Evolutionary conservation across 1,139 yeast genomes (phyloP), one percentile per base, ranked within the genome.

Genomic region (Suhomyces maxii): DNA sequence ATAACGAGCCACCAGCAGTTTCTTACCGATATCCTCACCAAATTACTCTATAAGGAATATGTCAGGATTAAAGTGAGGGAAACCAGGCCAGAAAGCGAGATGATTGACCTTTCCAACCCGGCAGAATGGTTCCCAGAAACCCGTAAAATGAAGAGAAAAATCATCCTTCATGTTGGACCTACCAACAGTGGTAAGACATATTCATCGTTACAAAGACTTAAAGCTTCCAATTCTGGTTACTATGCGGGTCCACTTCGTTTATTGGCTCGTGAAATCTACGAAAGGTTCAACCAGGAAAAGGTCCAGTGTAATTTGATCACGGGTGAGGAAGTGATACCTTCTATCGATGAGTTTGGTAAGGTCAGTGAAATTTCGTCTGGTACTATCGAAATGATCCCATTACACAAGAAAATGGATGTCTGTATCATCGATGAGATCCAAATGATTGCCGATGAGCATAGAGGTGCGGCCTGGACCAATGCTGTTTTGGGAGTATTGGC

Each of bases 121-220:
- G 84, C 86, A 1, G 89, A 85, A 61, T 88, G 96, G 95, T 93
- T 77, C 58, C 97, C 99, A 0, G 82, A 77, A 41, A 96, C 99
- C 0, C 73, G 99, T 38, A 81, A 84, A 52, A 74, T 90, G 72
- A 84, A 82, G 53, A 73, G 99, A 36, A 85, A 86, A 47, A 77
- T 93, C 39, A 77, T 85, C 18, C 79, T 95, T 82, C 99, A 93
- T 63, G 89, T 93, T 14, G 99, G 99, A 0, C 99, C 99, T 0
- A 93, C 99, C 0, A 93, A 93, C 63, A 84, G 95, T 55, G 99
- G 99, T n/a, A 93, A 93, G 60, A 93, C 99, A 0, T 87, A 88
- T 60, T 79, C 81, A 41, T 96, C 98, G 0, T 69, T 93, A 38
- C 77, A 86, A 57, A 77, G 82, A 45, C 72, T 93, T 39, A 82